phyloP scores from a whole-genome alignment of 768 basidiomycete species.

The Hypholoma fasciculare region DNA sequence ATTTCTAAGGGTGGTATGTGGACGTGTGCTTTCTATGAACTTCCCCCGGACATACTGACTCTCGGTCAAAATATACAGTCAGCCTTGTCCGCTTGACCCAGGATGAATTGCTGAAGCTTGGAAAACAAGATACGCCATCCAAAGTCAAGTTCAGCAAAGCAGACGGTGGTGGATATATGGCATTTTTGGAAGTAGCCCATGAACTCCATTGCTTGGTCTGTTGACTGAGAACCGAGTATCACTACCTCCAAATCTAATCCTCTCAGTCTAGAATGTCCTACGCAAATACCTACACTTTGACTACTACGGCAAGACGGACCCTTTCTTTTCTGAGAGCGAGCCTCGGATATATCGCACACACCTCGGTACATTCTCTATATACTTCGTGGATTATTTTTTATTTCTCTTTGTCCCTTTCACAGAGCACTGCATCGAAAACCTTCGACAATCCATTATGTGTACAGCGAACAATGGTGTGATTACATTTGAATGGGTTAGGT shows the following conservation, averaged over 20 bases:
- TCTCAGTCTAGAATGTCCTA: background rate
- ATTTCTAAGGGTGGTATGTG: slow-evolving; percentile 2
- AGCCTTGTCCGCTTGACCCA: background rate
- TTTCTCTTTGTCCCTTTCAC: background rate
- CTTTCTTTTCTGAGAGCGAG: background rate
- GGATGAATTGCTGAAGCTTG: slow-evolving; percentile 2
- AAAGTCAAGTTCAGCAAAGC: slow-evolving; percentile 4
- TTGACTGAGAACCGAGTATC: background rate
- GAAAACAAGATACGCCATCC: slow-evolving; percentile 2
- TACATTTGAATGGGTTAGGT: slow-evolving; percentile 11
- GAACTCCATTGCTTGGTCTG: slow-evolving; percentile 8
- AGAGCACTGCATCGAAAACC: slow-evolving; percentile 8
- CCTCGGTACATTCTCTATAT: background rate
- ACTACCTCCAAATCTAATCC: background rate
- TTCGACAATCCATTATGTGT: slow-evolving; percentile 6
- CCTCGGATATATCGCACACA: slow-evolving; percentile 2
- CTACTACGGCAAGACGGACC: slow-evolving; percentile 1
- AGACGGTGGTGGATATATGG: slow-evolving; percentile 9
- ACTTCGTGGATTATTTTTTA: background rate
- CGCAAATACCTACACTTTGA: slow-evolving; percentile 5
- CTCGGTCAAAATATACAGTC: background rate
- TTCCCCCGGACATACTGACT: no score
- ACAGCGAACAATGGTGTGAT: slow-evolving; percentile 1
- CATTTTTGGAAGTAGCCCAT: background rate
- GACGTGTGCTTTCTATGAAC: background rate